These are phyloP conservation scores for Rhizopus microsporus DNA, from an alignment of 371 early-diverging fungal genomes.

Conservation along the genomic window DNA sequence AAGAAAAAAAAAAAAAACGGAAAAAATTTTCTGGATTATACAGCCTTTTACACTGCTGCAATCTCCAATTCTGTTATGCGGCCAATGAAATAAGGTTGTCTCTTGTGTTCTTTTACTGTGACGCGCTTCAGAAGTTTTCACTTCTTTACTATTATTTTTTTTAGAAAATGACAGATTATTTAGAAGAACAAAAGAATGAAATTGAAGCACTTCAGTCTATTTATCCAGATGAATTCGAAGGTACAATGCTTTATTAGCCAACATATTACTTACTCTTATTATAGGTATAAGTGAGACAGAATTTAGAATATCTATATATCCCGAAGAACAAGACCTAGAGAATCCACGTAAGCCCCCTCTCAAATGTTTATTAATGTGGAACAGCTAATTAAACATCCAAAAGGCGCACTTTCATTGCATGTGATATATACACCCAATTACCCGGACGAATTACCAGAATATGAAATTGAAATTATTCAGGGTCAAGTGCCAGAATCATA, in stretches of 20 bases:
- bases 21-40: neutral
- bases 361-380: conserved; percentile 2
- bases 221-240: conserved; percentile 87
- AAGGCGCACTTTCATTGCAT: conserved; percentile 58
- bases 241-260: conserved; percentile 27
- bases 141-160: no score
- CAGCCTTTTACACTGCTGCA: no score
- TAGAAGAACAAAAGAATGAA: conserved; percentile 83
- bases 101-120: no score
- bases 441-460: conserved; percentile 83
- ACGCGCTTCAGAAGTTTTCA: no score
- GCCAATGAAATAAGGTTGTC: neutral
- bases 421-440: conserved; percentile 85
- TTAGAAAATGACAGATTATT: conserved; percentile 55
- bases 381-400: neutral
- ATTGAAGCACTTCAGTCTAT: conserved; percentile 91
- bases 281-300: conserved; percentile 40
- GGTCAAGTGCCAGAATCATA: conserved; percentile 53
- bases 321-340: conserved; percentile 62
- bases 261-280: neutral
- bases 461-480: conserved; percentile 59
- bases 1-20: conserved; percentile 6
- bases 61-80: neutral
- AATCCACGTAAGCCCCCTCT: conserved; percentile 41
- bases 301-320: conserved; percentile 52